Conservation (phyloP, 768 basidiomycete species). For the Amanita jacksonii region DNA sequence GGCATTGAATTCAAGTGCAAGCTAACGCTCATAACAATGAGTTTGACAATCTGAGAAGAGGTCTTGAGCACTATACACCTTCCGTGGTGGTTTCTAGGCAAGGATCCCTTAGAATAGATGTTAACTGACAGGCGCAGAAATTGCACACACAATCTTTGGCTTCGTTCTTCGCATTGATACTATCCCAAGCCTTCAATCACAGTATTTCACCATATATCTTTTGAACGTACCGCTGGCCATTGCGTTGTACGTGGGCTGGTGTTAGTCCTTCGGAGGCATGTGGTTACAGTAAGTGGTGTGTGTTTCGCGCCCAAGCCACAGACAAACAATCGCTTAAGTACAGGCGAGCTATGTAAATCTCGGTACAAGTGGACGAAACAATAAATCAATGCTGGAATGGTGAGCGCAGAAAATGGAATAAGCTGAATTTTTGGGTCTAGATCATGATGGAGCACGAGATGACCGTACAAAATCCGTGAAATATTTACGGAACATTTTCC, state of each 20-base stretch:
- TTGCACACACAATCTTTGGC: conserved; percentile 9
- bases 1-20: conserved; percentile 64
- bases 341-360: neutral
- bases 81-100: conserved; percentile 36
- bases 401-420: neutral
- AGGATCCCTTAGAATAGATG: conserved; percentile 1
- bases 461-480: conserved; percentile 77
- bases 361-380: neutral
- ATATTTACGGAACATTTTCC: conserved; percentile 75
- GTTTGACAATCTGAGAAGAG: neutral
- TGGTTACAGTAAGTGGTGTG: neutral
- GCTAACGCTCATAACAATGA: conserved; percentile 30
- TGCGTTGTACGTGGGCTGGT: neutral
- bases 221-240: conserved; percentile 14
- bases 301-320: conserved; percentile 5
- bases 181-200: neutral
- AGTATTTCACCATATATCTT: neutral
- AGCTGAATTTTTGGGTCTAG: conserved; percentile 8
- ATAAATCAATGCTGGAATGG: conserved; percentile 4
- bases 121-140: conserved; percentile 7
- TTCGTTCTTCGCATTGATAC: neutral
- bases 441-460: conserved; percentile 54
- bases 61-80: conserved; percentile 19
- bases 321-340: neutral
- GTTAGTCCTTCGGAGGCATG: neutral